phyloP scores from a whole-genome alignment of 2,329 filamentous ascomycete species.

The Pseudogymnoascus sp. region DNA sequence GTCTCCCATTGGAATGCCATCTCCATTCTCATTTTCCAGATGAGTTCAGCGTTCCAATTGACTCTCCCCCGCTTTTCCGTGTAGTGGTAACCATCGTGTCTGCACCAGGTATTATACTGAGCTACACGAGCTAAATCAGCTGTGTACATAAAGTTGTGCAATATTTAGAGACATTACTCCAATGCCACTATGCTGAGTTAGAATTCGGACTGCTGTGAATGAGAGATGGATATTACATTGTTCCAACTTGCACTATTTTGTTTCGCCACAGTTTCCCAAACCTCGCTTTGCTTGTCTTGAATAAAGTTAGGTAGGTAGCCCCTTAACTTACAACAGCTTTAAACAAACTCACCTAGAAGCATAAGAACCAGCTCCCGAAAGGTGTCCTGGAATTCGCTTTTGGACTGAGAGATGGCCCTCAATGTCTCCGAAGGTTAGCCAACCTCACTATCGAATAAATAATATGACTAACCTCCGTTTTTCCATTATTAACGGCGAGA shows the following conservation, averaged over 20 bases:
- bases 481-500: constrained; percentile 9
- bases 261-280: constrained; percentile 14
- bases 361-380: constrained; percentile 13
- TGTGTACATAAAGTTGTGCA: not conserved
- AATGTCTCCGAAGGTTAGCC: constrained; percentile 12
- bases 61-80: constrained; percentile 6
- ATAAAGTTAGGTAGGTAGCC: constrained; percentile 2
- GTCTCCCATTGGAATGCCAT: constrained; percentile 24
- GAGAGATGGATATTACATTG: constrained; percentile 9
- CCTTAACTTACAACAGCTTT: not conserved
- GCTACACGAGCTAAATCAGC: constrained; percentile 14
- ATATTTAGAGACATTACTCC: constrained; percentile 13
- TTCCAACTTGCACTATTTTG: constrained; percentile 3
- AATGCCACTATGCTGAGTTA: constrained; percentile 16
- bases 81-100: constrained; percentile 22
- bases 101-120: constrained; percentile 28
- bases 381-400: constrained; percentile 11
- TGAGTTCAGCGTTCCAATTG: constrained; percentile 28
- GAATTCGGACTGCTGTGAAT: constrained; percentile 6
- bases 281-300: constrained; percentile 13
- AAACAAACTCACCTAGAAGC: constrained; percentile 14
- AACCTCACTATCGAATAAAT: not conserved
- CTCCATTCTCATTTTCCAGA: constrained; percentile 28
- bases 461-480: constrained; percentile 13
- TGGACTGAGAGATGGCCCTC: constrained; percentile 3